Base-by-base conservation (phyloP, 106 monocot species). In the Amphibolis antarctica region DNA sequence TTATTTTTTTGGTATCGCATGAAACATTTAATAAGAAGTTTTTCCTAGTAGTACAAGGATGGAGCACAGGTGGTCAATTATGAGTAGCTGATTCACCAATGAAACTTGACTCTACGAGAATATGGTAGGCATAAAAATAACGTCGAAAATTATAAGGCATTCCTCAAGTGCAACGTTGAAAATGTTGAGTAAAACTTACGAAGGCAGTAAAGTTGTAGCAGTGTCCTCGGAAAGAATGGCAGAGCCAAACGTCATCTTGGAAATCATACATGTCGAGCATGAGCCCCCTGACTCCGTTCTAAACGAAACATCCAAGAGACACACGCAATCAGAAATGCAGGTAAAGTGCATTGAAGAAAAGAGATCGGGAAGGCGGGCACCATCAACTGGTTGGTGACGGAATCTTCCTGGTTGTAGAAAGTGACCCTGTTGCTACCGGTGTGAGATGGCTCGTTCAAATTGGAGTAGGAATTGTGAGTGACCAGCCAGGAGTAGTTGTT, bases 261-360 rank as follows among this genome's bases (percentile, higher is more conserved):
- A 94, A 94, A 65, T 89, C 93, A 49, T 94, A 94, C 93, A 89
- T 89, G 63, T 94, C 93, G 54, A 94, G 75, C 93, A 94, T 94
- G 65, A 94, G 65, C 1, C 93, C 93, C 66, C 93, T 75, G 22
- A 86, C 81, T 10, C 93, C 89, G 70, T 94, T 94, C 93, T 94
- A 61, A 28, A 69, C 46, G 70, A n/a, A 60, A 11, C 70, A 59
- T 43, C 5, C 56, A 21, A 15, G 31, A 60, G 28, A n/a, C 19
- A 56, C 6, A 55, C 42, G 11, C 25, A 30, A 26, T 10, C 1
- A 50, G 49, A 12, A 45, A 27, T 26, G 0, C 20, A 46, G 9
- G 42, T 55, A 21, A 67, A 10, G 19, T 17, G 3, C 12, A 28
- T n/a, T 0, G 50, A 63, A 42, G 3, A 56, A 63, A n/a, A 27